Percentiles rank a stretch among this genome's conserved stretches.
Evolutionary conservation across 306 rosid species (phyloP).

Genomic region (Cicer arietinum): DNA sequence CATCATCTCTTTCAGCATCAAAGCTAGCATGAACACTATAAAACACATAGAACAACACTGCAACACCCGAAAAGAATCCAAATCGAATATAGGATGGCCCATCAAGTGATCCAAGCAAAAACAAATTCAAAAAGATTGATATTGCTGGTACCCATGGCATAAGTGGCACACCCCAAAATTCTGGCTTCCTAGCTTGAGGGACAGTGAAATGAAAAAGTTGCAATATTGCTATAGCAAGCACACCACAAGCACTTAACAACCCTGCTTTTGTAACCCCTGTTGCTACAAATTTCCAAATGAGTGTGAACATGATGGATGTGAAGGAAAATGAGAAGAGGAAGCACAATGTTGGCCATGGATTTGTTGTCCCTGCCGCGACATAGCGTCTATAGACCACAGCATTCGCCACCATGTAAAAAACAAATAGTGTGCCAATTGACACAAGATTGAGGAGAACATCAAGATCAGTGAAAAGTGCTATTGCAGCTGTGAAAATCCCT

Average conservation of each 20-base stretch:
- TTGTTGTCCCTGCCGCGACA: slow-evolving; percentile 67
- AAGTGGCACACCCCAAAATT: slow-evolving; percentile 93
- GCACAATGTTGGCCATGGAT: slow-evolving; percentile 88
- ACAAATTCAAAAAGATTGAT: slow-evolving; percentile 80
- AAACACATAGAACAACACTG: slow-evolving; percentile 69
- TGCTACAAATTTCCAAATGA: slow-evolving; percentile 70
- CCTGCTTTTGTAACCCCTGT: slow-evolving; percentile 60
- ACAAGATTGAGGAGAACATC: slow-evolving; percentile 77
- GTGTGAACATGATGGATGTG: slow-evolving; percentile 66
- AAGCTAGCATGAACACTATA: slow-evolving; percentile 92
- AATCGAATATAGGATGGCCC: slow-evolving; percentile 80
- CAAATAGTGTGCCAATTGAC: slow-evolving; percentile 93
- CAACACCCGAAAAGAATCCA: slow-evolving; percentile 68
- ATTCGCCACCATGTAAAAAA: slow-evolving; percentile 96
- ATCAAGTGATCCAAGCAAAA: slow-evolving; percentile 74
- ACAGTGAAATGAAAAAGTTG: slow-evolving; percentile 73
- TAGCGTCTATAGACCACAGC: slow-evolving; percentile 89
- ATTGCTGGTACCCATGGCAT: slow-evolving; percentile 96
- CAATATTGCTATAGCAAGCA: slow-evolving; percentile 55
- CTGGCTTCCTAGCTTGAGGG: slow-evolving; percentile 82
- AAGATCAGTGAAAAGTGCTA: slow-evolving; percentile 85
- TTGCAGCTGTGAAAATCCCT: slow-evolving; percentile 88
- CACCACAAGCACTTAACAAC: slow-evolving; percentile 58
- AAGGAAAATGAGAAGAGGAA: slow-evolving; percentile 73
- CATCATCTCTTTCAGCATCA: slow-evolving; percentile 72